Conservation (phyloP, 1,284 basidiomycete species). For the Melampsora larici-populina region DNA sequence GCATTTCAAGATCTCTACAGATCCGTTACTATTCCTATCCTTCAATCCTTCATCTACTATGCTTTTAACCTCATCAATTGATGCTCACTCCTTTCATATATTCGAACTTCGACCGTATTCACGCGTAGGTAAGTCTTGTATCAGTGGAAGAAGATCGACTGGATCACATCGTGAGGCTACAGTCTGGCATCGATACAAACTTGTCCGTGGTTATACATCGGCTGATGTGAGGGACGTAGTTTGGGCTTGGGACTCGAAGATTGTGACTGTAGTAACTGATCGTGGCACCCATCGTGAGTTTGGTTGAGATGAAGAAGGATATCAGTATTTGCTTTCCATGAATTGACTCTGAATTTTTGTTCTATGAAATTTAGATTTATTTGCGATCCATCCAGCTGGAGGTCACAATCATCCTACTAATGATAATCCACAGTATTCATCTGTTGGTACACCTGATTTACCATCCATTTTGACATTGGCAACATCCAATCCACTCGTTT, state of each 20-base stretch:
- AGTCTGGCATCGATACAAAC: constrained; percentile 42
- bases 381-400: constrained; percentile 40
- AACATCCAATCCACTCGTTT: constrained; percentile 18
- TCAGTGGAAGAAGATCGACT: background rate
- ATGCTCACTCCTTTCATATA: constrained; percentile 39
- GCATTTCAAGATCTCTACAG: constrained; percentile 27
- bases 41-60: constrained; percentile 30
- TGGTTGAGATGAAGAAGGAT: background rate
- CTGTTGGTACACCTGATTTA: background rate
- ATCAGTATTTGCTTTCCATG: background rate
- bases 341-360: background rate
- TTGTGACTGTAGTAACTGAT: constrained; percentile 36
- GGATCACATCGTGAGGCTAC: constrained; percentile 13
- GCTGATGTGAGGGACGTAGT: constrained; percentile 26
- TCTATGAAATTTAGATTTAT: constrained; percentile 18
- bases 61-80: constrained; percentile 34
- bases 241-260: constrained; percentile 40
- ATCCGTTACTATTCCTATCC: constrained; percentile 27
- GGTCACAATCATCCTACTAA: background rate
- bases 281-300: constrained; percentile 37
- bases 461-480: constrained; percentile 16
- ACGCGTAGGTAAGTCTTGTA: constrained; percentile 23
- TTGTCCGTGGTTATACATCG: constrained; percentile 30
- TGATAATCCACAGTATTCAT: background rate
- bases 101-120: constrained; percentile 32